Base-by-base conservation (phyloP, 495 filamentous ascomycete genomes). In the Oidiodendron maius region DNA sequence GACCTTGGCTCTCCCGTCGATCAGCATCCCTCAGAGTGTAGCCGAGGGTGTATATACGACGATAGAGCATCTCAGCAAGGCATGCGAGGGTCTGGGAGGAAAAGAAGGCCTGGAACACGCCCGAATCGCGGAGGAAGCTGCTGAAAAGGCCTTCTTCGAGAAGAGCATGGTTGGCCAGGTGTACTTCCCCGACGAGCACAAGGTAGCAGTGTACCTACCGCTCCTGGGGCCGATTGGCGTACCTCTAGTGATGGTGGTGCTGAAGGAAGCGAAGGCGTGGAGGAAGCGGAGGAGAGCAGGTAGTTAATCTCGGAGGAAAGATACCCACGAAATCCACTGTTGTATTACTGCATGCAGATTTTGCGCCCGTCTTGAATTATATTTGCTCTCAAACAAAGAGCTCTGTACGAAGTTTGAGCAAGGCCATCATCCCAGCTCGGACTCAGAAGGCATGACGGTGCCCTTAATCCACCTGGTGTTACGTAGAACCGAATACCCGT, bases 81-180 rank as follows among this genome's bases (percentile, higher is more conserved):
- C 91, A 9, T 97, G 94, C 61, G 74, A 80, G 15, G 80, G 80
- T 45, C 72, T 98, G 10, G 73, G 75, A 15, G 78, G 78, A 4
- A 62, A 67, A 3, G 70, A 75, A 16, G 74, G 74, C 1, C 70
- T 98, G 26, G 80, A 81, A 43, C 82, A 87, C 61, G 90, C 90
- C 1, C 74, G 85, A 6, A 81, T 91, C 13, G 94, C 94, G 4
- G 90, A 95, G 62, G 76, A 75, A 2, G 87, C 94, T 58, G 93
- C 89, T 0, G 94, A 98, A 66, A 83, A 84, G 43, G 93, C 90
- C 3, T 98, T 98, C 65, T 98, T 98, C 58, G 94, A 98, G 70
- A 95, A 94, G 65, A 94, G 86, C 59, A 98, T 98, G 93, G 93
- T 98, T 35, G 93, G 93, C 1, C 93, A 97, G 68, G 83, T 96